Evolutionary conservation across 257 asterid genomes (phyloP).

Genomic region (Nemophila menziesii): DNA sequence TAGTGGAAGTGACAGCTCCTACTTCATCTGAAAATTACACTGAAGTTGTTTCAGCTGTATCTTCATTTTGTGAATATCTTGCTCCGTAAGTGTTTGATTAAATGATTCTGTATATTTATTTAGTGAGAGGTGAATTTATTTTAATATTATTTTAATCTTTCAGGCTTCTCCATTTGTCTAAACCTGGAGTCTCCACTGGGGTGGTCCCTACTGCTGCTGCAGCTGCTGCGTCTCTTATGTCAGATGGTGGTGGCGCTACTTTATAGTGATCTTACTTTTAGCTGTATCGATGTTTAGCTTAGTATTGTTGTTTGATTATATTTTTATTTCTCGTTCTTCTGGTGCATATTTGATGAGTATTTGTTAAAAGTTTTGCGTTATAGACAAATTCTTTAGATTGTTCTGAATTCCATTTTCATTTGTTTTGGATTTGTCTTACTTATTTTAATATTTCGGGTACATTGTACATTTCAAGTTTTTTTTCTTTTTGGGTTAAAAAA

Average conservation of each 20-base stretch:
- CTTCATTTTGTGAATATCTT: conserved; percentile 87
- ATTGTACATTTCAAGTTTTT: too few species aligned
- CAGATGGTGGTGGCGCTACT: conserved; percentile 81
- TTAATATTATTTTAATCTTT: background rate
- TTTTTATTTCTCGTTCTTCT: too few species aligned
- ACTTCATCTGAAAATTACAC: conserved; percentile 77
- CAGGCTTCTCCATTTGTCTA: conserved; percentile 93
- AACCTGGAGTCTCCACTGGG: conserved; percentile 74
- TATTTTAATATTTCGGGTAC: too few species aligned
- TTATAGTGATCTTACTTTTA: conserved; percentile 14
- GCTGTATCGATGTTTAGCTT: too few species aligned
- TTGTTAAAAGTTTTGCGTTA: too few species aligned
- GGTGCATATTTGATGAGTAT: too few species aligned
- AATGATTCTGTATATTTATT: too few species aligned
- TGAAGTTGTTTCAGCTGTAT: conserved; percentile 65
- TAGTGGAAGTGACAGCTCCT: conserved; percentile 91
- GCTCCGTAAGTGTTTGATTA: conserved; percentile 71
- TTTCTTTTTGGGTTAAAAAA: too few species aligned
- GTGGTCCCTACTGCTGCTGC: conserved; percentile 96
- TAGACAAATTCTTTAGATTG: too few species aligned
- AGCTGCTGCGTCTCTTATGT: conserved; percentile 91
- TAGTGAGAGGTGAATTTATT: too few species aligned
- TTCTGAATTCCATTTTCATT: too few species aligned
- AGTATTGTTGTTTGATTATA: background rate
- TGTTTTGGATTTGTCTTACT: too few species aligned